Percentiles rank a stretch among this genome's conserved stretches.
These are phyloP conservation scores for Fraxinus sp. DNA, from an alignment of 305 asterid species.

Conservation along the genomic window DNA sequence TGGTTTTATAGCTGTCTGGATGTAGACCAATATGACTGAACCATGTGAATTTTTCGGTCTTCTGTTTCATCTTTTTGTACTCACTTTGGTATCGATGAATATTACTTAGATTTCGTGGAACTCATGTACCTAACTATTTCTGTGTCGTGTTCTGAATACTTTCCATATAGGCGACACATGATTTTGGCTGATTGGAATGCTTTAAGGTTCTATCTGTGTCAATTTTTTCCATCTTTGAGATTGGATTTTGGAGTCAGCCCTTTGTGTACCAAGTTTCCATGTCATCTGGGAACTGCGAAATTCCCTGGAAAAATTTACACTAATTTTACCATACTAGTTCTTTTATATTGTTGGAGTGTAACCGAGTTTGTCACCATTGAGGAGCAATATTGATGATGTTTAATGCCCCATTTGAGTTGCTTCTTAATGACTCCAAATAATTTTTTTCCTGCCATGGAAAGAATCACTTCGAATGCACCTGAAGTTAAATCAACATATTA, in stretches of 20 bases:
- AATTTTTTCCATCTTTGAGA: not conserved
- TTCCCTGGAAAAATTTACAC: not conserved
- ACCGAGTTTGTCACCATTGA: not conserved
- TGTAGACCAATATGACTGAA: not conserved
- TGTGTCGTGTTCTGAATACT: not conserved
- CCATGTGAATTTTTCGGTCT: not conserved
- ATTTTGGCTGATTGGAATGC: not conserved
- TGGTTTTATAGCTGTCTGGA: not conserved
- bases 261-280: not conserved
- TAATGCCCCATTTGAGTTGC: not conserved
- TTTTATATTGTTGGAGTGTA: not conserved
- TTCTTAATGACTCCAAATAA: not conserved
- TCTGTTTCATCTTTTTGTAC: not conserved
- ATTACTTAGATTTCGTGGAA: not conserved
- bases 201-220: not conserved
- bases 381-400: slow-evolving; percentile 9
- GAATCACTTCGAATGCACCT: not conserved
- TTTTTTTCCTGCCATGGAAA: not conserved
- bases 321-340: not conserved
- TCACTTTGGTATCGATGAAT: not conserved
- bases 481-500: not conserved
- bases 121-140: not conserved
- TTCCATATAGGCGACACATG: not conserved
- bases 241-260: not conserved
- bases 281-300: not conserved